phyloP scores from a whole-genome alignment of 83 land plant genomes.

The Diphasiastrum complanatum region DNA sequence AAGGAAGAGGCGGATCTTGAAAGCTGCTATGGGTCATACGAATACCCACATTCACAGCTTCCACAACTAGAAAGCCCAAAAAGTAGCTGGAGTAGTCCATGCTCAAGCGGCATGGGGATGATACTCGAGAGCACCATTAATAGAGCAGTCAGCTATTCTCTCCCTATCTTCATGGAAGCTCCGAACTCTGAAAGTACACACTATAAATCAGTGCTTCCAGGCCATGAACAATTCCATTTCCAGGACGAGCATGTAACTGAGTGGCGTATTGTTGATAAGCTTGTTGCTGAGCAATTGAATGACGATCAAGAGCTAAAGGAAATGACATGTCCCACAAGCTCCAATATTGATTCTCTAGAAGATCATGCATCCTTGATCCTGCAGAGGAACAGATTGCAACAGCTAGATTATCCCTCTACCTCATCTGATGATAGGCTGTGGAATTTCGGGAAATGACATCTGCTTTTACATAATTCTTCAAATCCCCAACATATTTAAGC shows the following conservation, averaged over 20 bases:
- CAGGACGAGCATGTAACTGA: constrained; percentile 4
- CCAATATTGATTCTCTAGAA: too few relatives aligned
- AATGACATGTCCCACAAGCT: background rate
- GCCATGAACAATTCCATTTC: background rate
- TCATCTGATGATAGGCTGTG: too few relatives aligned
- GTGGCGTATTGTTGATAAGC: constrained; percentile 10
- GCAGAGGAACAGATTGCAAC: too few relatives aligned
- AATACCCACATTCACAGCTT: background rate
- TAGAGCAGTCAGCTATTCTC: too few relatives aligned
- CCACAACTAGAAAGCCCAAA: constrained; percentile 17
- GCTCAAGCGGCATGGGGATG: background rate
- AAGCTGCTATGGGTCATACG: background rate
- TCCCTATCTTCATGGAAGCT: too few relatives aligned
- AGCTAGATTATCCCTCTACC: too few relatives aligned
- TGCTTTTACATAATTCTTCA: too few relatives aligned
- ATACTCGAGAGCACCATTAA: too few relatives aligned
- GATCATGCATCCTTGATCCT: too few relatives aligned
- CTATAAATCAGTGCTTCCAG: background rate
- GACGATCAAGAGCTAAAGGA: background rate
- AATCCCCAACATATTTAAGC: too few relatives aligned
- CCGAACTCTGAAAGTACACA: too few relatives aligned
- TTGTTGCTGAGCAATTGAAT: constrained; percentile 9
- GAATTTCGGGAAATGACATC: too few relatives aligned
- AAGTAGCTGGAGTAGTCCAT: background rate
- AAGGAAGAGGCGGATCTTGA: constrained; percentile 10